Evolutionary conservation across 1,139 yeast species (phyloP).

Genomic region (Diutina mesorugosa): DNA sequence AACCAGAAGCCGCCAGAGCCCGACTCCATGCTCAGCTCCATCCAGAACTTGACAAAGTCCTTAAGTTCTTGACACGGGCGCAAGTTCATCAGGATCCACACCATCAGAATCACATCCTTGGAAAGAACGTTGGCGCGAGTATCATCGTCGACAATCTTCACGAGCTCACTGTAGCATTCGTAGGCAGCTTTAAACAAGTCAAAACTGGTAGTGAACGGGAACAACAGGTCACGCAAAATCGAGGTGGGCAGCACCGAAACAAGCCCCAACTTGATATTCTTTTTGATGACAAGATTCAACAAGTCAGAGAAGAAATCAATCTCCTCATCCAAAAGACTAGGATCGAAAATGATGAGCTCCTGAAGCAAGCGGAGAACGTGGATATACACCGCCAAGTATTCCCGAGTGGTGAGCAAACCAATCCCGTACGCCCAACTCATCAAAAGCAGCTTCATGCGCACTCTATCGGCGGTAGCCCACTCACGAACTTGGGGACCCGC

Average conservation of each 20-base stretch:
- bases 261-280: conserved; percentile 26
- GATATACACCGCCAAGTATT: conserved; percentile 12
- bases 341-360: conserved; percentile 30
- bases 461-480: background rate
- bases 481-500: background rate
- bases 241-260: conserved; percentile 23
- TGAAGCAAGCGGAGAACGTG: conserved; percentile 20
- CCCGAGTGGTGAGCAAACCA: background rate
- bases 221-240: conserved; percentile 18
- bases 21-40: conserved; percentile 24
- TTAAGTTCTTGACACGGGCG: conserved; percentile 26
- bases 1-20: conserved; percentile 20
- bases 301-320: conserved; percentile 14
- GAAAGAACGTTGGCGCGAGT: conserved; percentile 15
- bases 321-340: conserved; percentile 20
- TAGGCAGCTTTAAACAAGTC: conserved; percentile 24
- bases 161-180: conserved; percentile 25
- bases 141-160: conserved; percentile 18
- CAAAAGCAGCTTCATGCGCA: background rate
- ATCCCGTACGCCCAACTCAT: background rate
- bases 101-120: conserved; percentile 23
- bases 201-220: conserved; percentile 27
- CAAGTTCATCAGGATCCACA: conserved; percentile 33
- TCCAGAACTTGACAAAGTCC: conserved; percentile 24
- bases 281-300: conserved; percentile 16